Base-by-base conservation (phyloP, 257 asterid genomes). In the Capsicum rhomboideum region DNA sequence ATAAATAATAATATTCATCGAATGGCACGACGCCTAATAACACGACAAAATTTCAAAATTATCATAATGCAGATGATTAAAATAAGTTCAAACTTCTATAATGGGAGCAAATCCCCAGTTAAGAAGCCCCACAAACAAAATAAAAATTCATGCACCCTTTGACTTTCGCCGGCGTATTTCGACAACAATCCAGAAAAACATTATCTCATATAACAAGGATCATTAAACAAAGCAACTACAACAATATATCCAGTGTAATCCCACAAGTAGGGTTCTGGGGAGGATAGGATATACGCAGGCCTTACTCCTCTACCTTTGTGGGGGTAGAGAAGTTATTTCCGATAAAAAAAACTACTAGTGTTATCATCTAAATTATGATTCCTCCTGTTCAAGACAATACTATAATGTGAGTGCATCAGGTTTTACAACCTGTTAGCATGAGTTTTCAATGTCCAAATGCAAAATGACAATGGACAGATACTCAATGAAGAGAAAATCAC, bases 131-230 rank as follows among this genome's bases (percentile, higher is more conserved):
- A 50, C 34, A 80, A 40, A 75, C 28, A 40, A 21, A 52, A 59
- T 61, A 28, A 87, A 31, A 82, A 88, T 67, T 44, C 59, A 87
- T 78, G 79, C 88, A 84, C 61, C 64, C 83, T 82, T 90, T 90
- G 93, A 90, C 91, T 72, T 56, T 75, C 87, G 89, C 91, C 89
- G 74, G 91, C 92, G 75, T 68, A 66, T 85, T 71, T 91, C 90
- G 89, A 88, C 82, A 78, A 83, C 83, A 78, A 86, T 84, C 82
- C 56, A 42, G 40, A 23, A 74, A 74, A 46, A 0, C 80, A 13
- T 74, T 75, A 75, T 49, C 59, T 46, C 42, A 75, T 21, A n/a
- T 34, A 74, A 74, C 80, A 74, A 74, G 40, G 40, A 14, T 44
- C 42, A 46, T 23, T 23, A 46, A 74, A 44, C 58, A 46, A 74